Base-by-base conservation (phyloP, 2,329 filamentous ascomycete species). In the Sporothrix brasiliensis region DNA sequence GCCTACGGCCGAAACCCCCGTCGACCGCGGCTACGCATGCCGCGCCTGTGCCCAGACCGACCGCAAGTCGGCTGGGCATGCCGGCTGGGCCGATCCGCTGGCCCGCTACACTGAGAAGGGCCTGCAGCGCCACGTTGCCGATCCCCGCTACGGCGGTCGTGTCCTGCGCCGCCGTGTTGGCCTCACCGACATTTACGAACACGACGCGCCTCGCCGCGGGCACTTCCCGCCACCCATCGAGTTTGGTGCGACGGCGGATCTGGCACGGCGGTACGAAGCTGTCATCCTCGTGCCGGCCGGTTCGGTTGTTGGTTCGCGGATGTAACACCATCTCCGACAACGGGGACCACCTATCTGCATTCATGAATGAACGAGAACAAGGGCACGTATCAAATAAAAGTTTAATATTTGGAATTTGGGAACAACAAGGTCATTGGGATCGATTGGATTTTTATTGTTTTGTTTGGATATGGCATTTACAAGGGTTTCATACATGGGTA, bases 11-110 rank as follows among this genome's bases (percentile, higher is more conserved):
- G 56, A 54, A 11, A 56, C 63, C 4, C 41, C 44, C 9, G 69
- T 74, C 34, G 61, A 71, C 60, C 61, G 72, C 21, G 73, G 70
- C 19, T 72, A 67, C 19, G 68, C 70, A 61, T 74, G 73, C 66
- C 73, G 70, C 16, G 73, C 73, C 14, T 74, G 73, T 41, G 53
- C 69, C 27, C 68, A 72, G 39, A 71, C 72, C 6, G 71, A 72
- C 58, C 68, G 72, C 68, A 47, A 24, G 21, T 47, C 68, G 24
- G 52, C 47, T 1, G 52, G 68, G 34, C 60, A 70, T n/a, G 49
- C 70, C 53, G 73, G 73, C 70, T 74, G 73, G 73, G 72, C 70
- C 41, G 66, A 73, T 30, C 73, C 73, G 6, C 68, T 73, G 60
- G 61, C 61, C 1, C 70, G 69, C n/a, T 74, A 74, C 68, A 74